phyloP scores from a whole-genome alignment of 768 basidiomycete species.

The Panaeolus cyanescens region DNA sequence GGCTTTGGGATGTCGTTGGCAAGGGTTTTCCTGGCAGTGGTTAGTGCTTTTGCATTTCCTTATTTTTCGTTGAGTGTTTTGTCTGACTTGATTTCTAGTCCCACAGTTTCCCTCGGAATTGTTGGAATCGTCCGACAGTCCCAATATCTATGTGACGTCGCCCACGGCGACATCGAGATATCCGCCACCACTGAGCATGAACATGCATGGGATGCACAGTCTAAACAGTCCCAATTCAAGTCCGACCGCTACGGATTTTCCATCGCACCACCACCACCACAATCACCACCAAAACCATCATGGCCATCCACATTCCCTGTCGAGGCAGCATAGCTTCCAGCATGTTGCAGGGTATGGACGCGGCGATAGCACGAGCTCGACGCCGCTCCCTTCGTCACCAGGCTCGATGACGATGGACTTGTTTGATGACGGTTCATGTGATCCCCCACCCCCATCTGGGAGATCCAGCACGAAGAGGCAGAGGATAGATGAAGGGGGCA shows the following conservation, averaged over 20 bases:
- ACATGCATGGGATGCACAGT: slow-evolving; percentile 47
- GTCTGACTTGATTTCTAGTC: slow-evolving; percentile 27
- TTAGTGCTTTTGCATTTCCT: slow-evolving; percentile 30
- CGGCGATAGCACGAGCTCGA: slow-evolving; percentile 33
- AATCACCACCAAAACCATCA: slow-evolving; percentile 26
- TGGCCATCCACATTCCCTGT: slow-evolving; percentile 43
- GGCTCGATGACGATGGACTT: slow-evolving; percentile 45
- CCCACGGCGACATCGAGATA: slow-evolving; percentile 49
- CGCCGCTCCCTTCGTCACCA: slow-evolving; percentile 41
- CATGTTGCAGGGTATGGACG: slow-evolving; percentile 36
- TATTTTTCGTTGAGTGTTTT: not conserved
- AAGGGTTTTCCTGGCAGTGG: slow-evolving; percentile 56
- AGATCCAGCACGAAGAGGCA: slow-evolving; percentile 51
- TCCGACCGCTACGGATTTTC: slow-evolving; percentile 53
- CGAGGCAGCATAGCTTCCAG: slow-evolving; percentile 63
- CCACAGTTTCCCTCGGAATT: slow-evolving; percentile 54
- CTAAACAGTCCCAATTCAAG: slow-evolving; percentile 52
- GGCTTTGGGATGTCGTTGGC: slow-evolving; percentile 63
- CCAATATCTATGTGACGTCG: slow-evolving; percentile 76
- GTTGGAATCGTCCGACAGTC: slow-evolving; percentile 52
- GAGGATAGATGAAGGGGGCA: slow-evolving; percentile 42
- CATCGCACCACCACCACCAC: slow-evolving; percentile 28
- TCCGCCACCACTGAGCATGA: slow-evolving; percentile 47
- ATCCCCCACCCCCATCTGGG: slow-evolving; percentile 25
- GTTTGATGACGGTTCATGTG: slow-evolving; percentile 39